Evolutionary conservation across 768 basidiomycete species (phyloP).

Genomic region (Suillus plorans): DNA sequence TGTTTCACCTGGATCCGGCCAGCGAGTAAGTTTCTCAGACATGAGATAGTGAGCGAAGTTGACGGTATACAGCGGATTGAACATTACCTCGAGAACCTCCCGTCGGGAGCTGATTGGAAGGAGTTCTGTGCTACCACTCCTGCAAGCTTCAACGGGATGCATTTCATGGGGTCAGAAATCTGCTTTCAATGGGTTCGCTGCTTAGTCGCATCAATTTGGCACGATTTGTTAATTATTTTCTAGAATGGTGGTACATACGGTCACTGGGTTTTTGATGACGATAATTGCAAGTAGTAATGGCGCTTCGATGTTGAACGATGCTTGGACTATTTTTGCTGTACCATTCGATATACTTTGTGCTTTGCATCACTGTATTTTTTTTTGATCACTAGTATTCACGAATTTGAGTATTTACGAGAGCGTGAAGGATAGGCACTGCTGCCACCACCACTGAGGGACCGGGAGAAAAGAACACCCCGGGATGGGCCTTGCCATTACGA

Average conservation of each 20-base stretch:
- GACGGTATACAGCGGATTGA: constrained; percentile 25
- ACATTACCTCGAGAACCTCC: constrained; percentile 28
- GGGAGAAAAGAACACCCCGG: too few relatives aligned
- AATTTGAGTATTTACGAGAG: not conserved
- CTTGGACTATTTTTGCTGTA: not conserved
- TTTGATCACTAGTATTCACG: not conserved
- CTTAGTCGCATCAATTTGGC: not conserved
- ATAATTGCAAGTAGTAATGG: constrained; percentile 9
- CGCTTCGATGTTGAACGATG: not conserved
- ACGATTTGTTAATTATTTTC: not conserved
- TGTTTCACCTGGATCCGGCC: not conserved
- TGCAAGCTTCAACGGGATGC: constrained; percentile 20
- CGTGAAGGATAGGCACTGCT: not conserved
- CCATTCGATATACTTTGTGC: not conserved
- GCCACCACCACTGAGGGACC: too few relatives aligned
- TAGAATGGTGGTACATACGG: constrained; percentile 23
- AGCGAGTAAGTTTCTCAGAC: not conserved
- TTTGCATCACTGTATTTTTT: not conserved
- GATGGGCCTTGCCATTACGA: too few relatives aligned
- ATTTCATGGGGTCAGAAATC: constrained; percentile 23
- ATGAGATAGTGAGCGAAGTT: not conserved
- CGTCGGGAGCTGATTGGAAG: constrained; percentile 26
- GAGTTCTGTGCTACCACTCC: constrained; percentile 35
- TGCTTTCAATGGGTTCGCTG: constrained; percentile 24
- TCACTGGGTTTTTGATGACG: constrained; percentile 25